Conservation (phyloP, 1,284 basidiomycete species). For the Grifola frondosa region DNA sequence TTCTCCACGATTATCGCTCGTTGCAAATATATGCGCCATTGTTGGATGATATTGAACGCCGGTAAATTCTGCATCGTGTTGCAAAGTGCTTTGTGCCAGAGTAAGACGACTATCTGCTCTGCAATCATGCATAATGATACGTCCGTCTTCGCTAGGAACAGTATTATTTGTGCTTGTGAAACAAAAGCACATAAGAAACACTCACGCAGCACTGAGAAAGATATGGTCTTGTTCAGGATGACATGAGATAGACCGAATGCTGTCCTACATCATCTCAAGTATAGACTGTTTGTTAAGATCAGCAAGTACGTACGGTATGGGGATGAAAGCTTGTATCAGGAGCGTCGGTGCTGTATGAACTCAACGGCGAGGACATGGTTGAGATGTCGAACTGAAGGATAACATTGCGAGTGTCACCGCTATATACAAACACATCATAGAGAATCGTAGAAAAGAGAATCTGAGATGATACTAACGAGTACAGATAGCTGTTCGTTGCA, state of each 20-base stretch:
- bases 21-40: slow-evolving; percentile 66
- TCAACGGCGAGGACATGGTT: slow-evolving; percentile 13
- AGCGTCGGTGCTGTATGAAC: slow-evolving; percentile 4
- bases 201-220: slow-evolving; percentile 65
- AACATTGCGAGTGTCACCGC: slow-evolving; percentile 60
- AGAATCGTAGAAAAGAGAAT: slow-evolving; percentile 2
- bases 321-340: slow-evolving; percentile 5
- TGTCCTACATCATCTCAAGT: slow-evolving; percentile 44
- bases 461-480: slow-evolving; percentile 51
- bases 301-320: not conserved
- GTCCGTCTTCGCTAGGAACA: slow-evolving; percentile 62
- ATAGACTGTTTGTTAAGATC: too few species aligned
- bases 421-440: slow-evolving; percentile 31
- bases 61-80: slow-evolving; percentile 54
- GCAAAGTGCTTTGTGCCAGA: slow-evolving; percentile 49
- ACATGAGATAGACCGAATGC: slow-evolving; percentile 57
- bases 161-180: not conserved
- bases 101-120: slow-evolving; percentile 35
- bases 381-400: slow-evolving; percentile 60
- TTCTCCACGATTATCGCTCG: slow-evolving; percentile 53
- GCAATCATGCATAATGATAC: slow-evolving; percentile 58
- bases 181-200: slow-evolving; percentile 2
- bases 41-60: slow-evolving; percentile 62
- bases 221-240: slow-evolving; percentile 65
- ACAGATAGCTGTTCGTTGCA: slow-evolving; percentile 56